Evolutionary conservation across 331 rosid genomes (phyloP).

Genomic region (Quercus lobata): DNA sequence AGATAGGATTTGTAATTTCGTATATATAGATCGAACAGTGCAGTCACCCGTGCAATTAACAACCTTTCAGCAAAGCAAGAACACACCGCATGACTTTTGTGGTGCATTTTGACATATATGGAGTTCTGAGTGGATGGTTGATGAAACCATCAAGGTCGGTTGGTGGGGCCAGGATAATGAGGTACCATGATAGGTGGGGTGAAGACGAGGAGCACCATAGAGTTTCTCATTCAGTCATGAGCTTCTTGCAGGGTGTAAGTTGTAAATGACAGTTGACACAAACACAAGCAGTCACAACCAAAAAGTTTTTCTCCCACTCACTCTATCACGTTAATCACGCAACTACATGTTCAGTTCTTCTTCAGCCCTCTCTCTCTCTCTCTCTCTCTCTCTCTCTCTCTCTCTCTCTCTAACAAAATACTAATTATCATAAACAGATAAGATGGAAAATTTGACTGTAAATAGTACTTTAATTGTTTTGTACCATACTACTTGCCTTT

Average conservation of each 20-base stretch:
- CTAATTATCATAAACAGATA: background rate
- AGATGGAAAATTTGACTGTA: background rate
- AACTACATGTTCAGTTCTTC: conserved; percentile 29
- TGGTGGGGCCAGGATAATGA: conserved; percentile 25
- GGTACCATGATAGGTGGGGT: background rate
- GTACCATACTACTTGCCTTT: background rate
- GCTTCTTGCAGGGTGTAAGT: conserved; percentile 50
- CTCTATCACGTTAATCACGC: conserved; percentile 79
- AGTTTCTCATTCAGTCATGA: conserved; percentile 40
- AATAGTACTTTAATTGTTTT: background rate
- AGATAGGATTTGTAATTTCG: too few species aligned
- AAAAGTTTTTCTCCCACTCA: conserved; percentile 17
- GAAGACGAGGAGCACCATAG: conserved; percentile 25
- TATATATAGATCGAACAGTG: background rate
- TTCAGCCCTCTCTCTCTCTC: conserved; percentile 11
- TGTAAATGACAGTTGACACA: conserved; percentile 41
- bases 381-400: conserved; percentile 8
- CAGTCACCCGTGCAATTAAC: background rate
- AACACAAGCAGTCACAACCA: conserved; percentile 26
- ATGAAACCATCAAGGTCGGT: background rate
- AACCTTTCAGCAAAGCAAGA: background rate
- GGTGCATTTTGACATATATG: background rate
- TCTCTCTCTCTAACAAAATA: conserved; percentile 1
- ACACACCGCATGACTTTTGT: background rate
- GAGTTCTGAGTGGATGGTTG: background rate